Conservation (phyloP, 2,329 filamentous ascomycete species). For the Trichoderma sp. region DNA sequence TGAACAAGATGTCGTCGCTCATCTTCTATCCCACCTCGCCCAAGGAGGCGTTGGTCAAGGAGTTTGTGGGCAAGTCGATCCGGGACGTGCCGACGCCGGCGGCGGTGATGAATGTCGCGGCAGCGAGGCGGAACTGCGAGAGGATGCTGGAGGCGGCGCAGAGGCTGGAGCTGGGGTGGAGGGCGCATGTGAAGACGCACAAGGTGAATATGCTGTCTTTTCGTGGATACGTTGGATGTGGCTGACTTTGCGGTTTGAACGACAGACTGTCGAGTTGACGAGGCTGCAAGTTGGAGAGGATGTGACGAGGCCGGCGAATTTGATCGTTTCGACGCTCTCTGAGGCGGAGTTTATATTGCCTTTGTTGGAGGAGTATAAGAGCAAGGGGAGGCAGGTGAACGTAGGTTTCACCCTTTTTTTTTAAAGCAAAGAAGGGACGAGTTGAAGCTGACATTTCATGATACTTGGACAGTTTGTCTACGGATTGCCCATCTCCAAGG, state of each 20-base stretch:
- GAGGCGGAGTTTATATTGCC: constrained; percentile 67
- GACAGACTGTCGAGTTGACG: constrained; percentile 62
- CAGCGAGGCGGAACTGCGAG: constrained; percentile 64
- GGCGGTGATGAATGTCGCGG: constrained; percentile 64
- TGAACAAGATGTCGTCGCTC: constrained; percentile 22
- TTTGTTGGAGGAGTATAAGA: constrained; percentile 56
- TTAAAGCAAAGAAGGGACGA: background rate
- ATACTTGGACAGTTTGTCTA: constrained; percentile 59
- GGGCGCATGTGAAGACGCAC: constrained; percentile 80
- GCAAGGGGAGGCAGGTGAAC: constrained; percentile 54
- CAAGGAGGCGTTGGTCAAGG: constrained; percentile 24
- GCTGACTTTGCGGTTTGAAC: constrained; percentile 17
- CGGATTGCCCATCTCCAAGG: constrained; percentile 64
- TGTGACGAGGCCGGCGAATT: constrained; percentile 47
- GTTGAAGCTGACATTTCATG: background rate
- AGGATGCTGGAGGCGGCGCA: constrained; percentile 65
- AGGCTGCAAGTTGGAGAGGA: constrained; percentile 65
- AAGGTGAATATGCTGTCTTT: constrained; percentile 50
- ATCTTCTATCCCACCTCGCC: constrained; percentile 27
- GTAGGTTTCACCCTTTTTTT: constrained; percentile 37
- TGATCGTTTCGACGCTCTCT: constrained; percentile 71
- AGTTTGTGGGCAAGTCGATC: constrained; percentile 55
- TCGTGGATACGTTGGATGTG: too few relatives aligned
- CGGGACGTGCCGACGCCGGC: constrained; percentile 62
- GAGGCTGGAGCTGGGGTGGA: constrained; percentile 60